Percentiles rank a stretch among this genome's conserved stretches.
phyloP scores from a whole-genome alignment of 108 stramenopile species.

The Nannochloropsis oceanica region DNA sequence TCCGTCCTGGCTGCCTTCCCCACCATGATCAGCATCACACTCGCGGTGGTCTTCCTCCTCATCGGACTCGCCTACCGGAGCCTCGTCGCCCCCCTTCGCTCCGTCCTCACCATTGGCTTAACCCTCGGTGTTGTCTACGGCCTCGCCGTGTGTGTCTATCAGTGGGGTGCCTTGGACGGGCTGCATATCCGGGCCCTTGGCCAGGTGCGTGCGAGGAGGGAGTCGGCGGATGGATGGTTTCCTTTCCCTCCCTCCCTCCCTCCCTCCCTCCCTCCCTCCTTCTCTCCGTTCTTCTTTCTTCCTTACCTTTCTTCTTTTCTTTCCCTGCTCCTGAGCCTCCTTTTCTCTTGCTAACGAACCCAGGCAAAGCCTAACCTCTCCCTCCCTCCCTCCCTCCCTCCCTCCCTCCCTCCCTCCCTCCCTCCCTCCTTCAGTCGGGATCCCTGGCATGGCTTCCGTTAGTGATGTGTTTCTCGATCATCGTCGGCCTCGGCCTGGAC shows the following conservation, averaged over 20 bases:
- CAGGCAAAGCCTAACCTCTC: neutral
- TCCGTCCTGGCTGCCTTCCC: neutral
- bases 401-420: neutral
- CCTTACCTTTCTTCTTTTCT: neutral
- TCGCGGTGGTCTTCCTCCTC: constrained; percentile 32
- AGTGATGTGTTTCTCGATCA: constrained; percentile 39
- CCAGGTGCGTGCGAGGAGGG: neutral
- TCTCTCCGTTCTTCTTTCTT: neutral
- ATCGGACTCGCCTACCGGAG: constrained; percentile 33
- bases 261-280: neutral
- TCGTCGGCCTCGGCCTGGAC: constrained; percentile 41
- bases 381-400: neutral
- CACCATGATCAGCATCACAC: constrained; percentile 24
- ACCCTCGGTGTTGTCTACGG: constrained; percentile 39
- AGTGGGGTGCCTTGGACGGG: constrained; percentile 22
- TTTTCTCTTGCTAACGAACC: neutral
- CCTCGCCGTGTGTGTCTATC: constrained; percentile 31
- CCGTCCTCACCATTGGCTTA: constrained; percentile 21
- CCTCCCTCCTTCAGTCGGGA: neutral
- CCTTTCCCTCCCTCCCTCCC: neutral
- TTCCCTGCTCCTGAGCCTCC: too few species aligned
- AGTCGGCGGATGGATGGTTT: neutral
- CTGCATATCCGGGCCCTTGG: neutral
- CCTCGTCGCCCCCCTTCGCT: constrained; percentile 24
- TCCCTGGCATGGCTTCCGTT: constrained; percentile 39